phyloP scores from a whole-genome alignment of 768 basidiomycete species.

The Hygrocybe punicea region DNA sequence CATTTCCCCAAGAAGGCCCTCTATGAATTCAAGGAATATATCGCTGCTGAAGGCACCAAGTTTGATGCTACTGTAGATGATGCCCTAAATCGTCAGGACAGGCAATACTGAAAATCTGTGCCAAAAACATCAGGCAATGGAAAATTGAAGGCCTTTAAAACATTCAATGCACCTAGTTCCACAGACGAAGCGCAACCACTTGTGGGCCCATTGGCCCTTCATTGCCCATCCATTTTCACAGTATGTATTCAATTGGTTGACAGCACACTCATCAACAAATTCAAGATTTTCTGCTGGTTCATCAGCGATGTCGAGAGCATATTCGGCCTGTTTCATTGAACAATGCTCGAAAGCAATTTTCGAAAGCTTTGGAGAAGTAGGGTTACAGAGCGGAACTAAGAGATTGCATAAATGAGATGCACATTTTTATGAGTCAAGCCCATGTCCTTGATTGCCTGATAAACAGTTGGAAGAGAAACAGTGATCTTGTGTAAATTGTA shows the following conservation, averaged over 20 bases:
- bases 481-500: too few species aligned
- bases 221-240: neutral
- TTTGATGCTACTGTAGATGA: neutral
- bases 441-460: too few species aligned
- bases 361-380: too few species aligned
- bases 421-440: too few species aligned
- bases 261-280: too few species aligned
- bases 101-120: neutral
- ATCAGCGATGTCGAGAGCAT: neutral
- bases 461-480: too few species aligned
- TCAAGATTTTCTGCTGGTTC: neutral
- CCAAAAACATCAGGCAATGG: neutral
- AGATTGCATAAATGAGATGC: too few species aligned
- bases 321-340: too few species aligned
- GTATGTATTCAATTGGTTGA: too few species aligned
- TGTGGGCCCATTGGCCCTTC: neutral
- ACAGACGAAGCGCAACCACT: neutral
- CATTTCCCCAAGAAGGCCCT: neutral
- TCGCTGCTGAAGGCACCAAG: neutral
- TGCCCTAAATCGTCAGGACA: neutral
- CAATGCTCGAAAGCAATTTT: too few species aligned
- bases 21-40: neutral
- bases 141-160: neutral
- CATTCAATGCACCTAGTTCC: neutral
- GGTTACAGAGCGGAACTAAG: too few species aligned